These are phyloP conservation scores for Saccharomyces jurei DNA, from an alignment of 805 yeast species.

Conservation along the genomic window DNA sequence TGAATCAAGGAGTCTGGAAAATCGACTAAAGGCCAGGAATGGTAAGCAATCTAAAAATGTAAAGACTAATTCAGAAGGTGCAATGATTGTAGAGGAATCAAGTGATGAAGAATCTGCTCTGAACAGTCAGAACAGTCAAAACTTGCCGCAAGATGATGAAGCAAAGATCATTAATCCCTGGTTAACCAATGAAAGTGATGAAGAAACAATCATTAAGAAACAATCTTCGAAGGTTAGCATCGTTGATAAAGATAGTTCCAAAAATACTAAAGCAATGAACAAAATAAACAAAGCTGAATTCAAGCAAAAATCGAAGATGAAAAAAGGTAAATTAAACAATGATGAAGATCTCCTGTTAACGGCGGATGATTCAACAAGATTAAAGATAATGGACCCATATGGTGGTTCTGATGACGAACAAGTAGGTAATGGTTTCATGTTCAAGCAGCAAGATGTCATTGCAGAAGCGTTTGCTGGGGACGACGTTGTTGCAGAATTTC, in stretches of 20 bases:
- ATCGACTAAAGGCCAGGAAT: conserved; percentile 28
- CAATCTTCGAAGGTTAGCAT: conserved; percentile 41
- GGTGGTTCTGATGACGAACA: conserved; percentile 40
- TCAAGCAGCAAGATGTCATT: conserved; percentile 74
- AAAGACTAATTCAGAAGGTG: background rate
- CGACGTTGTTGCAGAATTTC: conserved; percentile 75
- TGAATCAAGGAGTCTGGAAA: conserved; percentile 38
- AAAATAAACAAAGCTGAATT: conserved; percentile 33
- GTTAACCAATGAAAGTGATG: conserved; percentile 33
- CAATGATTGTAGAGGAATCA: conserved; percentile 3
- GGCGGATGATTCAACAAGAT: conserved; percentile 39
- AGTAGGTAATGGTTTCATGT: conserved; percentile 39
- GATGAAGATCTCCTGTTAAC: conserved; percentile 35
- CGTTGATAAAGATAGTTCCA: conserved; percentile 44
- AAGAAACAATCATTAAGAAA: conserved; percentile 18
- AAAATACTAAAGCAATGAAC: conserved; percentile 39
- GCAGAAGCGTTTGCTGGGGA: conserved; percentile 96
- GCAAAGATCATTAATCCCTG: conserved; percentile 42
- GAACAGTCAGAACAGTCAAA: conserved; percentile 4
- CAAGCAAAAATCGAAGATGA: conserved; percentile 16
- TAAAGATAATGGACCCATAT: conserved; percentile 45
- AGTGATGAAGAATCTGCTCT: conserved; percentile 7
- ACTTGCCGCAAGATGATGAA: background rate
- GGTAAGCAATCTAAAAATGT: conserved; percentile 1
- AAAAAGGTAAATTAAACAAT: conserved; percentile 29